Evolutionary conservation across 2,329 filamentous ascomycete genomes (phyloP), one percentile per base, ranked within the genome.

Genomic region (Amesomyces nigricolor): DNA sequence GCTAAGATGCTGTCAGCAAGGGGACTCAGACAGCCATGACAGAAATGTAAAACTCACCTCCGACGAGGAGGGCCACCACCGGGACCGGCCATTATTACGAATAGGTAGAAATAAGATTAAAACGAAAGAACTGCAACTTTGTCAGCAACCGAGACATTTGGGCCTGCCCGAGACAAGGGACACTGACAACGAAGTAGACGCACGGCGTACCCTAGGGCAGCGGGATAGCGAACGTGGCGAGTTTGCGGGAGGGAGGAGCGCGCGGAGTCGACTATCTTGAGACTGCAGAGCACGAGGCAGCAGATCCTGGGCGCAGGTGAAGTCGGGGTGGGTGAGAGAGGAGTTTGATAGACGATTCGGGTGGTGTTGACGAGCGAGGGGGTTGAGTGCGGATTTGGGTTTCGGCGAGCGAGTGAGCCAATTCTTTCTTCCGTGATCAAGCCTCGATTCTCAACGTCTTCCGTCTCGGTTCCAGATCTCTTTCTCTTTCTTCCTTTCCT

Each of bases 31-130:
- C 52, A 40, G 45, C 19, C n/a, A 32, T 10, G 4, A 43, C 14
- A 5, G 7, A 17, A 7, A 46, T 49, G 30, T 14, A 44, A 46
- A 56, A 73, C 76, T 63, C 70, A 81, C 79, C 79, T 85, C 73
- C 83, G 78, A 71, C 83, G 81, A 70, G 92, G 91, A 71, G 92
- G 91, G 78, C 92, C 92, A 79, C 91, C 91, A 74, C 91, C 91
- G 70, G 90, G 89, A 75, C 91, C 90, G 77, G 91, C 89, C 91
- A 96, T 96, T 79, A 61, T 59, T 59, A 59, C 51, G 72, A 70
- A 65, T 66, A 67, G 62, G 63, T 62, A 70, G 26, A 40, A 16
- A 46, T 62, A 64, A 61, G 39, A 64, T 67, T 62, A 70, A 32
- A 32, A 67, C 62, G 70, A 68, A 64, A 70, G 66, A 71, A 72